Evolutionary conservation across 495 filamentous ascomycete species (phyloP).

Genomic region (Hapsidospora chrysogenum): DNA sequence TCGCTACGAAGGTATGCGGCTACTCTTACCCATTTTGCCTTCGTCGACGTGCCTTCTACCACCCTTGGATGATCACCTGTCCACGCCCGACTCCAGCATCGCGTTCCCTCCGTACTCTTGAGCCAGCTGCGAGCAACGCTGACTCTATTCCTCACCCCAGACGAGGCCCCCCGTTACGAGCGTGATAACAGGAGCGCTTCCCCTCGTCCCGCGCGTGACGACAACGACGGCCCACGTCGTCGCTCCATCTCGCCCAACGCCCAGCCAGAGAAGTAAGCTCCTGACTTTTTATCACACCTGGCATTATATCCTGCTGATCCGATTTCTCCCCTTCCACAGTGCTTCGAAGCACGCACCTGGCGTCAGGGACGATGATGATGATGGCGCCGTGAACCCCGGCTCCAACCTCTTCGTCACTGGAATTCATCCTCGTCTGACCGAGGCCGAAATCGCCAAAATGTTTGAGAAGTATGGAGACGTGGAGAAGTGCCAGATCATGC

Average conservation of each 20-base stretch:
- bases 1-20: slow-evolving; percentile 64
- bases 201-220: slow-evolving; percentile 59
- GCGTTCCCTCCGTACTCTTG: background rate
- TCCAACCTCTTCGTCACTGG: slow-evolving; percentile 99
- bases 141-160: slow-evolving; percentile 17
- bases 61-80: no score
- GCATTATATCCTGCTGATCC: slow-evolving; percentile 12
- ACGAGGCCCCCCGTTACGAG: slow-evolving; percentile 62
- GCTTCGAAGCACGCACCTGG: slow-evolving; percentile 35
- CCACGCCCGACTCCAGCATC: background rate
- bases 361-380: slow-evolving; percentile 45
- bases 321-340: slow-evolving; percentile 13
- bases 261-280: slow-evolving; percentile 14
- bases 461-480: slow-evolving; percentile 98
- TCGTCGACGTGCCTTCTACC: background rate
- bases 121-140: background rate
- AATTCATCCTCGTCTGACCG: slow-evolving; percentile 85
- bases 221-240: slow-evolving; percentile 48
- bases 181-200: slow-evolving; percentile 82
- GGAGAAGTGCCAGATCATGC: slow-evolving; percentile 99
- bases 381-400: slow-evolving; percentile 72
- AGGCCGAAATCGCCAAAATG: slow-evolving; percentile 79
- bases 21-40: background rate
- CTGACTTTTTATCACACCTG: slow-evolving; percentile 17
- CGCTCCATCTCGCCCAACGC: slow-evolving; percentile 62